Evolutionary conservation across 768 basidiomycete genomes (phyloP), one percentile per base, ranked within the genome.

Genomic region (Cystofilobasidium bisporidii): DNA sequence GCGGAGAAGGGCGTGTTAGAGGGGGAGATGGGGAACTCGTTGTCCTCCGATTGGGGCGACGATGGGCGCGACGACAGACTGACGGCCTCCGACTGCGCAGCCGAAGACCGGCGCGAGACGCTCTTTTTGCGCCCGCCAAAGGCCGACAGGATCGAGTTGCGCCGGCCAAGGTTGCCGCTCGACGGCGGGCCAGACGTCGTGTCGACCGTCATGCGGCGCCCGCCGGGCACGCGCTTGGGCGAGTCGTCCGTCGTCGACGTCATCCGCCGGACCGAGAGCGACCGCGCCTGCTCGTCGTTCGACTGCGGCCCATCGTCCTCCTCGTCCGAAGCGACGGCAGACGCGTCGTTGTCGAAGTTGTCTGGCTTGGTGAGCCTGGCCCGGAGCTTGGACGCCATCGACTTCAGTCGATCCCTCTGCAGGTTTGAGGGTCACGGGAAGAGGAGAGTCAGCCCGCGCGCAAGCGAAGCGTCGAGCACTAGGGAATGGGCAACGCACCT

Each of bases 331-430:
- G 68, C 62, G 36, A 65, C 56, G 38, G 63, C 63, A 36, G 61
- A 58, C 45, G 63, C 43, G 30, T 69, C 68, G 28, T 68, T 62
- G 9, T 64, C 66, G 24, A 48, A 36, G 38, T 67, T 60, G 47
- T 63, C 62, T 1, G 60, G 66, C 32, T 59, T 60, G 26, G 66
- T 20, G 38, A 67, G 33, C 30, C 56, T 64, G n/a, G 67, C 61
- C n/a, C 48, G 58, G 26, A 59, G 28, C 77, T 1, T 79, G 80
- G 76, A 32, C 81, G 88, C 88, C 57, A 92, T 78, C 59, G 83
- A 85, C 76, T 84, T 86, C 69, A 94, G 77, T 57, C 82, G 82
- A 76, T 92, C 87, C 43, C 89, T 84, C 77, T 78, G 59, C 41
- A 33, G 22, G 36, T 12, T 5, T 5, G 36, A 36, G 36, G 36